Evolutionary conservation across 2,329 filamentous ascomycete genomes (phyloP).

Genomic region (Aspergillus vadensis): DNA sequence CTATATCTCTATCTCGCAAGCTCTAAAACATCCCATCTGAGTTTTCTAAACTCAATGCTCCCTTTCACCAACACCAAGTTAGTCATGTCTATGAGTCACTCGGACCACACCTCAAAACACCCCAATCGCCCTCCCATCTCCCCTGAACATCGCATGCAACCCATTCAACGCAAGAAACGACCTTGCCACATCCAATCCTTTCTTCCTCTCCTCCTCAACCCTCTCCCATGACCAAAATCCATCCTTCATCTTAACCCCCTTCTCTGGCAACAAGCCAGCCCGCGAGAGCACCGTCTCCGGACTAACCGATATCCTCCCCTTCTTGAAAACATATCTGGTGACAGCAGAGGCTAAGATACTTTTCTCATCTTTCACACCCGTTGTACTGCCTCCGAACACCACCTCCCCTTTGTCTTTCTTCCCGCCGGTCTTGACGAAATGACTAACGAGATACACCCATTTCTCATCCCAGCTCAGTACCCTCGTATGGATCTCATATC

Average conservation of each 20-base stretch:
- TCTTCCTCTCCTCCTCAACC: slow-evolving; percentile 8
- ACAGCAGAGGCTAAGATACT: slow-evolving; percentile 67
- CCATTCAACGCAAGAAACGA: slow-evolving; percentile 11
- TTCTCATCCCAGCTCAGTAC: slow-evolving; percentile 72
- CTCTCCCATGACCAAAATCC: background rate
- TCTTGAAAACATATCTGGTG: slow-evolving; percentile 74
- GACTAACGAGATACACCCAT: slow-evolving; percentile 71
- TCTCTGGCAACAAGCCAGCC: slow-evolving; percentile 6
- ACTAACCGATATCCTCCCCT: slow-evolving; percentile 74
- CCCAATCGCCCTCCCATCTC: slow-evolving; percentile 6
- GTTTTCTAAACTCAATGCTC: no score
- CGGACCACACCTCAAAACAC: background rate
- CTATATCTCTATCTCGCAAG: no score
- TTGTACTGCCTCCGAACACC: slow-evolving; percentile 23
- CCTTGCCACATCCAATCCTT: slow-evolving; percentile 9
- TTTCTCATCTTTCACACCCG: slow-evolving; percentile 42
- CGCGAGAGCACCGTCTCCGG: slow-evolving; percentile 54
- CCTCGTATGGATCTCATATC: slow-evolving; percentile 70
- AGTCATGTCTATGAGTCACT: no score
- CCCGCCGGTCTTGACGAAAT: slow-evolving; percentile 59
- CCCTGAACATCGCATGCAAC: slow-evolving; percentile 8
- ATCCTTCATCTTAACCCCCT: background rate
- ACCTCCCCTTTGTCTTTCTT: background rate
- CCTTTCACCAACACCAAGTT: no score
- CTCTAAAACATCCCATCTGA: no score